Base-by-base conservation (phyloP, 2,329 filamentous ascomycete species). In the Fusarium longipes region DNA sequence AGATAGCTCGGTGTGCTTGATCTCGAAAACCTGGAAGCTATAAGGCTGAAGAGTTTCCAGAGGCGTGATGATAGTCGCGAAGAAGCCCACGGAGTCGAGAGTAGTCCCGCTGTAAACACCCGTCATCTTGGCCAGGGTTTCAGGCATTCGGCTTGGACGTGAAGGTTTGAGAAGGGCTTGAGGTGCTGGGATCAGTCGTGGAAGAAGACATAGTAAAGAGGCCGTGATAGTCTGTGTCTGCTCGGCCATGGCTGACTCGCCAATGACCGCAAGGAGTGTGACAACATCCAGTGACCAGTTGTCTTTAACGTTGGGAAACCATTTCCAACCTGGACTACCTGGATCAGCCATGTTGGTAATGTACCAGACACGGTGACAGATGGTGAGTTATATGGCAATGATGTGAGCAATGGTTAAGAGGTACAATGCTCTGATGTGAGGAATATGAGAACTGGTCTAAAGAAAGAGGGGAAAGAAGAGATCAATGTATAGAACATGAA, bases 241-340 rank as follows among this genome's bases (percentile, higher is more conserved):
- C 61, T 85, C 83, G 40, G 83, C 81, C 63, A 89, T 86, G 18
- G 84, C 83, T 4, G 82, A 83, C 76, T 89, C 87, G 73, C 87
- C 87, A 57, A 89, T 86, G 70, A 89, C 84, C 61, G 87, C 87
- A 51, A 89, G 82, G 29, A 89, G 82, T 33, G 86, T 87, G 58
- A 89, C 86, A 43, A 88, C 86, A 70, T 89, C 87, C 43, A 89
- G 81, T 27, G 82, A 82, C 86, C 86, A 89, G 61, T 77, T 78
- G 9, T 75, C 73, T 35, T 75, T 77, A 55, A 77, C 76, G 32
- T 74, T 74, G 9, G 84, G 82, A 61, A 83, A 83, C 81, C 82
- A 83, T 67, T 70, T 76, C 75, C 76, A 77, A n/a, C 58, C 69
- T 36, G 70, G 59, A 8, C 68, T 72, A 20, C 55, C 64, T 5